These are phyloP conservation scores for Globisporangium orthogonon DNA, from an alignment of 352 stramenopile species.

Conservation along the genomic window DNA sequence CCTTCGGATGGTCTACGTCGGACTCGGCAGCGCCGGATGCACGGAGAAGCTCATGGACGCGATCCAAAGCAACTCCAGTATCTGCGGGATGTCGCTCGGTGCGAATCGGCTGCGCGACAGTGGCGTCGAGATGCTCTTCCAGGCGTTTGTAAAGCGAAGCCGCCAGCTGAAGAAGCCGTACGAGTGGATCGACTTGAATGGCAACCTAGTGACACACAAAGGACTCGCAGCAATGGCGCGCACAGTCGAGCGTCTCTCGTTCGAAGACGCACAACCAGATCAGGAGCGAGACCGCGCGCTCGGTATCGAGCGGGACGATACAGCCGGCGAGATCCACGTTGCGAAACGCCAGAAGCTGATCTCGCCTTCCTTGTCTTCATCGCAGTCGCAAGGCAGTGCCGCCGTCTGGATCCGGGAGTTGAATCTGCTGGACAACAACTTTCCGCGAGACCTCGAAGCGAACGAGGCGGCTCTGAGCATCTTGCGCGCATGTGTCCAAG, in stretches of 20 bases:
- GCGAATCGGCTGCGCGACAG: slow-evolving; percentile 67
- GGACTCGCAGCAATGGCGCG: slow-evolving; percentile 33
- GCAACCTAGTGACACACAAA: slow-evolving; percentile 61
- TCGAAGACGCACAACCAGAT: neutral
- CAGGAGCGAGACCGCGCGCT: neutral
- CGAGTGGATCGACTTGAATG: slow-evolving; percentile 53
- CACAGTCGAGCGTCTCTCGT: slow-evolving; percentile 18
- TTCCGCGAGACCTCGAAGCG: slow-evolving; percentile 20
- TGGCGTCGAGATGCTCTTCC: slow-evolving; percentile 37
- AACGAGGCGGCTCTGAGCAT: slow-evolving; percentile 19
- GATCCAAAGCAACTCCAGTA: slow-evolving; percentile 37
- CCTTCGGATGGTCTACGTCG: slow-evolving; percentile 61
- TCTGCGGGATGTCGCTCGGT: slow-evolving; percentile 48
- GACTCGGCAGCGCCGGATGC: slow-evolving; percentile 42
- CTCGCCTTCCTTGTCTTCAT: too few relatives aligned
- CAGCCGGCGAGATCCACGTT: too few relatives aligned
- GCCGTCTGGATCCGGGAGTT: slow-evolving; percentile 37
- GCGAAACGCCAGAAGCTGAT: slow-evolving; percentile 9
- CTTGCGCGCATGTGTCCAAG: slow-evolving; percentile 27
- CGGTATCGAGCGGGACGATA: neutral
- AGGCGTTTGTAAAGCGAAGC: slow-evolving; percentile 39
- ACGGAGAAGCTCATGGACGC: slow-evolving; percentile 37
- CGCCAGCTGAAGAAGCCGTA: slow-evolving; percentile 26
- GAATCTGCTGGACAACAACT: slow-evolving; percentile 69
- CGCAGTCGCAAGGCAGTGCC: too few relatives aligned